Conservation (phyloP, 2,329 filamentous ascomycete species). For the Bipolaris victoriae region DNA sequence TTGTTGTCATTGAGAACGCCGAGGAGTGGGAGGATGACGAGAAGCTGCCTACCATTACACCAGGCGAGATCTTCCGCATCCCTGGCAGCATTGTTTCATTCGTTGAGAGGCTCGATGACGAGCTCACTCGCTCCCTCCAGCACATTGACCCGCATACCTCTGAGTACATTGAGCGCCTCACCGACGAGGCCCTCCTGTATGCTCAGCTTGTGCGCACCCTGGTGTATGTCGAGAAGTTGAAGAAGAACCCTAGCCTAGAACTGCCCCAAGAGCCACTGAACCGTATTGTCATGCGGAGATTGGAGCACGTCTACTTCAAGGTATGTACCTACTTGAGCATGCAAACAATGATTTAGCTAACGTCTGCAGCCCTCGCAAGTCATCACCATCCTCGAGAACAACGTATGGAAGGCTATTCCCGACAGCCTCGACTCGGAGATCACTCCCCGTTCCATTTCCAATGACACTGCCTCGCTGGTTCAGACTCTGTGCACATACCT, state of each 20-base stretch:
- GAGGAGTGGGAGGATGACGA: slow-evolving; percentile 99
- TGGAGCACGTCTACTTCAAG: slow-evolving; percentile 99
- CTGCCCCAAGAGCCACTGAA: slow-evolving; percentile 86
- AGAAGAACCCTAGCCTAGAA: slow-evolving; percentile 72
- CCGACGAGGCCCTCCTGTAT: slow-evolving; percentile 89
- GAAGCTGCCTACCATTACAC: slow-evolving; percentile 76
- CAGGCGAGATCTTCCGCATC: slow-evolving; percentile 84
- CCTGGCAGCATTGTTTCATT: slow-evolving; percentile 94
- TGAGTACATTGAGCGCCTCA: slow-evolving; percentile 94
- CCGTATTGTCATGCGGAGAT: slow-evolving; percentile 87
- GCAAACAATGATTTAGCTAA: slow-evolving; percentile 24
- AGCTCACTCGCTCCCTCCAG: slow-evolving; percentile 95
- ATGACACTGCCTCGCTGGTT: slow-evolving; percentile 77
- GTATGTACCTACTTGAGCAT: slow-evolving; percentile 50
- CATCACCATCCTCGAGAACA: slow-evolving; percentile 90
- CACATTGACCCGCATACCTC: slow-evolving; percentile 98
- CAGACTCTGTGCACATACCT: slow-evolving; percentile 92
- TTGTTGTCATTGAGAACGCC: slow-evolving; percentile 86
- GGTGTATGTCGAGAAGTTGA: slow-evolving; percentile 85
- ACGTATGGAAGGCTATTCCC: slow-evolving; percentile 84
- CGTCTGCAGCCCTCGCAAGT: slow-evolving; percentile 78
- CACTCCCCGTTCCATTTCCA: slow-evolving; percentile 72
- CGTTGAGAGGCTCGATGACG: slow-evolving; percentile 93
- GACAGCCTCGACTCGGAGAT: slow-evolving; percentile 74
- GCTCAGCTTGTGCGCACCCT: slow-evolving; percentile 87